Evolutionary conservation across 257 asterid genomes (phyloP), one percentile per base, ranked within the genome.

Genomic region (Scutellaria galericulata): DNA sequence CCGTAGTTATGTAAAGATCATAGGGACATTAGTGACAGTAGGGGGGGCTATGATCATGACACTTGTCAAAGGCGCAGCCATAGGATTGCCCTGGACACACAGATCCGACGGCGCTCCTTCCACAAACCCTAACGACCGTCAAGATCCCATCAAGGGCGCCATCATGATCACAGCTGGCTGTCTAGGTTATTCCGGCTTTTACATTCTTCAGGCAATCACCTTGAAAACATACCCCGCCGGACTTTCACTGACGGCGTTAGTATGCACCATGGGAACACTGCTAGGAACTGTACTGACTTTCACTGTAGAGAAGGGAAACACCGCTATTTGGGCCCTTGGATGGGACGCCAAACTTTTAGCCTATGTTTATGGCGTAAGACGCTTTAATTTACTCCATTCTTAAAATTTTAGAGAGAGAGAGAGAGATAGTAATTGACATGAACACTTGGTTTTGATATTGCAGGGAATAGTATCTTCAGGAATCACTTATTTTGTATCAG

Each of bases 1-100:
- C n/a, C 75, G 55, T 1, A 89, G 92, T 73, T 90, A 82, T 44
- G 93, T 86, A 15, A 89, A 89, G 67, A 73, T 89, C 2, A 2
- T 77, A 3, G 97, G 97, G 35, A 92, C 96, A 22, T 13, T 84
- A 12, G 82, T 87, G 2, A 88, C 95, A 0, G 85, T 86, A 20
- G 87, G 91, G 47, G 97, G 97, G 12, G 96, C 97, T 5, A 87
- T 86, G 95, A 78, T 91, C 10, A 79, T 91, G 93, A 87, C 89
- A 6, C 73, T 91, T 11, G 67, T 86, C 0, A 55, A 22, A 24
- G 97, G 97, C 24, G 79, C 82, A 0, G 60, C 61, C 7, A 66
- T 91, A 39, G 76, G 77, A 12, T 70, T 87, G 42, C 93, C 96
- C 0, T 89, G 96, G 97, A 86, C 90, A n/a, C 72, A 84, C 73